These are phyloP conservation scores for Zangia roseola DNA, from an alignment of 768 basidiomycete genomes.

Conservation along the genomic window DNA sequence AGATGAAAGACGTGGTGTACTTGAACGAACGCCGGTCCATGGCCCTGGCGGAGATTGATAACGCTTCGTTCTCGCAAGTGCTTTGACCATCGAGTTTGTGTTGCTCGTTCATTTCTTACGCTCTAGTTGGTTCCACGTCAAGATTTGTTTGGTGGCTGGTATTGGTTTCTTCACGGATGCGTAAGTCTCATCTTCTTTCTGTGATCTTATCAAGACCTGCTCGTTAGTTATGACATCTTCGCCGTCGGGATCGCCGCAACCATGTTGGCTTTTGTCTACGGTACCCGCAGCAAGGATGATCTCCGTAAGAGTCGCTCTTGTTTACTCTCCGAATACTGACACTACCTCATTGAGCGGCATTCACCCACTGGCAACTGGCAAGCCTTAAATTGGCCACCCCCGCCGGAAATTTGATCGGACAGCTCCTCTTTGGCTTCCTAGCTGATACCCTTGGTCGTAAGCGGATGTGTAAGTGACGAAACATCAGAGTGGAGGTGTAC, in stretches of 20 bases:
- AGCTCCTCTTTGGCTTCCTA: constrained; percentile 73
- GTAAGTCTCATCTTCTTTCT: background rate
- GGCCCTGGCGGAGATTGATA: background rate
- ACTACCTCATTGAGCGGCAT: background rate
- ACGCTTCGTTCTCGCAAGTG: background rate
- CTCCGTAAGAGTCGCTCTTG: background rate
- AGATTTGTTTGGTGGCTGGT: background rate
- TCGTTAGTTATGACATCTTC: constrained; percentile 67
- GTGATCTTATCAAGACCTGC: too few species aligned
- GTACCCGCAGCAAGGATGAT: constrained; percentile 15
- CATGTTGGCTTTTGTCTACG: constrained; percentile 83
- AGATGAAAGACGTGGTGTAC: background rate
- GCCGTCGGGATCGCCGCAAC: constrained; percentile 79
- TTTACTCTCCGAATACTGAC: constrained; percentile 23
- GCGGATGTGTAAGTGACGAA: constrained; percentile 60
- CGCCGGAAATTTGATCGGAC: constrained; percentile 70
- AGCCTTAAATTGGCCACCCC: constrained; percentile 75
- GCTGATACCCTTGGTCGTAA: constrained; percentile 74
- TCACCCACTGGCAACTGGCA: constrained; percentile 54
- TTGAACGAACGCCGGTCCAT: background rate
- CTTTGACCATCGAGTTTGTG: background rate
- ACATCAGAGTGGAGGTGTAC: background rate
- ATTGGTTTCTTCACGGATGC: background rate
- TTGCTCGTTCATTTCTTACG: background rate
- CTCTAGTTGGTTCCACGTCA: background rate